phyloP scores from a whole-genome alignment of 768 basidiomycete genomes.

The Mycena metata region DNA sequence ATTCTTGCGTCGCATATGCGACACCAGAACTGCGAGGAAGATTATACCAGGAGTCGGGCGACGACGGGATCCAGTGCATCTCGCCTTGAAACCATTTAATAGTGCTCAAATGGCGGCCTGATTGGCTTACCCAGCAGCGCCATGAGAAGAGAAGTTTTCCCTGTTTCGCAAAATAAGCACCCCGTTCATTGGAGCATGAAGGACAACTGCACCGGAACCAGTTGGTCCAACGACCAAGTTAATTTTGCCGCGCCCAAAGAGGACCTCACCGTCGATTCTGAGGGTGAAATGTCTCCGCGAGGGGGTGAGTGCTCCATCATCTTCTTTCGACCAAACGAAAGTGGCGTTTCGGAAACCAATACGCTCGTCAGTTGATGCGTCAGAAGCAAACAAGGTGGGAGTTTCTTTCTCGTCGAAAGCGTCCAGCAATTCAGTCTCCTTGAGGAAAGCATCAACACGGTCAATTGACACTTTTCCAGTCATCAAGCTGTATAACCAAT shows the following conservation, averaged over 20 bases:
- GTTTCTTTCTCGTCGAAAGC: slow-evolving; percentile 46
- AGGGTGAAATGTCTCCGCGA: slow-evolving; percentile 63
- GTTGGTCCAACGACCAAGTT: slow-evolving; percentile 75
- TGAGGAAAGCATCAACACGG: slow-evolving; percentile 60
- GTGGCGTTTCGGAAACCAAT: slow-evolving; percentile 68
- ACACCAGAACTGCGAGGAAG: slow-evolving; percentile 78
- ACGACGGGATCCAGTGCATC: slow-evolving; percentile 71
- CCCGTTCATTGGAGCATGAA: background rate
- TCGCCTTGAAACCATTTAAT: slow-evolving; percentile 56
- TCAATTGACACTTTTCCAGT: slow-evolving; percentile 75
- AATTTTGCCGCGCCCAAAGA: slow-evolving; percentile 66
- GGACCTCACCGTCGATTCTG: slow-evolving; percentile 62
- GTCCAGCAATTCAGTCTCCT: slow-evolving; percentile 65
- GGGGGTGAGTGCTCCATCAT: slow-evolving; percentile 46
- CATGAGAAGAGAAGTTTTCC: slow-evolving; percentile 77
- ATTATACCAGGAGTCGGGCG: slow-evolving; percentile 73
- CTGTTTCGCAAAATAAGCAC: slow-evolving; percentile 65
- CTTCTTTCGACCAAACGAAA: slow-evolving; percentile 67
- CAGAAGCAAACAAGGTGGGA: slow-evolving; percentile 15
- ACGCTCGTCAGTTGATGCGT: slow-evolving; percentile 38
- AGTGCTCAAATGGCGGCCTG: slow-evolving; percentile 50
- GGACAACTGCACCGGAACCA: slow-evolving; percentile 44
- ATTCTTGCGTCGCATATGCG: slow-evolving; percentile 87
- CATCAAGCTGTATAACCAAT: slow-evolving; percentile 28
- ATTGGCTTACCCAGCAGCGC: slow-evolving; percentile 64